A percentile compares a stretch with the other conserved stretches of the same genome.
phyloP scores from a whole-genome alignment of 1,284 basidiomycete species.

The Trametes sp. region DNA sequence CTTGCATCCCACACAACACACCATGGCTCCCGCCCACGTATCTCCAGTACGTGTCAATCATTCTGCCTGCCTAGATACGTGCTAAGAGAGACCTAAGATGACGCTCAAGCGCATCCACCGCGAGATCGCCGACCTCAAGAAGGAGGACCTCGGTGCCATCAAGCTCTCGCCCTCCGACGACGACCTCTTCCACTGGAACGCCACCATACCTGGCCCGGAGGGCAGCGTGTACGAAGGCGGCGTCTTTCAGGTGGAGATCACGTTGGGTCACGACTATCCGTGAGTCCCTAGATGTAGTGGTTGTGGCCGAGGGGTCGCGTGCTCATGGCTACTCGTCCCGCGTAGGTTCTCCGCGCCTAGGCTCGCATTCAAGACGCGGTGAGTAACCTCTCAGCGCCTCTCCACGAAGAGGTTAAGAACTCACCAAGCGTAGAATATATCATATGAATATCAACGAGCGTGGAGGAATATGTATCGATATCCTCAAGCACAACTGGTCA shows the following conservation, averaged over 20 bases:
- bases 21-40: slow-evolving; percentile 16
- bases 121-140: slow-evolving; percentile 85
- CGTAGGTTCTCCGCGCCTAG: slow-evolving; percentile 85
- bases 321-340: slow-evolving; percentile 2
- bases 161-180: slow-evolving; percentile 68
- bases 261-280: slow-evolving; percentile 84
- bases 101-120: slow-evolving; percentile 88
- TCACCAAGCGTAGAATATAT: slow-evolving; percentile 68
- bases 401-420: background rate
- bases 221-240: slow-evolving; percentile 92
- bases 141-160: slow-evolving; percentile 82
- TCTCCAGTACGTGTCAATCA: slow-evolving; percentile 4
- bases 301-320: slow-evolving; percentile 2
- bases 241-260: slow-evolving; percentile 78
- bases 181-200: slow-evolving; percentile 60
- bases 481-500: slow-evolving; percentile 90
- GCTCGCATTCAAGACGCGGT: slow-evolving; percentile 80
- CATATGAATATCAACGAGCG: slow-evolving; percentile 91
- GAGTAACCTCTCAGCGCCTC: no score
- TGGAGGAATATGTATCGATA: slow-evolving; percentile 80
- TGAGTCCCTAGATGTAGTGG: slow-evolving; percentile 48
- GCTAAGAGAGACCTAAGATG: slow-evolving; percentile 55
- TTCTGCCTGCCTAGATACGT: background rate
- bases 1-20: background rate
- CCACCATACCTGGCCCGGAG: slow-evolving; percentile 78